phyloP scores from a whole-genome alignment of 169 alveolate genomes.

The Cryptosporidium muris region DNA sequence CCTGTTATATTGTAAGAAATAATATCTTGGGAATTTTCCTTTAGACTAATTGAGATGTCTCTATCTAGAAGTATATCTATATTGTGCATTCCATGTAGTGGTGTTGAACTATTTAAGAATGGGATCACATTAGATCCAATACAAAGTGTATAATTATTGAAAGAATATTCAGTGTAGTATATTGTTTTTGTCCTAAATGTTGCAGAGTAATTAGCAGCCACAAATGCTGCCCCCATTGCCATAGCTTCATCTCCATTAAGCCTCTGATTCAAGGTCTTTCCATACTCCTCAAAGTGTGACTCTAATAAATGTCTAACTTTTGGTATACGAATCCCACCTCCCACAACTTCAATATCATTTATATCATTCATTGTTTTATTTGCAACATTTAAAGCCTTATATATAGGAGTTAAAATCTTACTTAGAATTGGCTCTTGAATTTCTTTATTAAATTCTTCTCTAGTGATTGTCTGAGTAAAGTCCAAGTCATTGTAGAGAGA shows the following conservation, averaged over 20 bases:
- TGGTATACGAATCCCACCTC: constrained; percentile 84
- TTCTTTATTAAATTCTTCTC: constrained; percentile 78
- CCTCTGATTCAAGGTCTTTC: constrained; percentile 75
- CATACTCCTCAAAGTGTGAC: constrained; percentile 62
- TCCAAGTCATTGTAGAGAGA: constrained; percentile 57
- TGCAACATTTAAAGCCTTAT: constrained; percentile 73
- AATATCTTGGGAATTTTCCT: constrained; percentile 23
- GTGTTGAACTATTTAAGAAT: constrained; percentile 16
- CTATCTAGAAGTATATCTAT: constrained; percentile 3
- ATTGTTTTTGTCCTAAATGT: constrained; percentile 53
- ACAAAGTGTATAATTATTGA: constrained; percentile 12
- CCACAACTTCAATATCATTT: constrained; percentile 77
- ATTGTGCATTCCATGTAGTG: constrained; percentile 27
- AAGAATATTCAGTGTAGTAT: constrained; percentile 40
- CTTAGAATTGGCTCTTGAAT: constrained; percentile 58
- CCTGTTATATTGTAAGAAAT: constrained; percentile 46
- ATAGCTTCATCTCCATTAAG: constrained; percentile 85
- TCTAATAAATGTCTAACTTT: constrained; percentile 74
- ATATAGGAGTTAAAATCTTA: constrained; percentile 74
- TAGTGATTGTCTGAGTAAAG: constrained; percentile 40
- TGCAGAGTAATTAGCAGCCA: constrained; percentile 79
- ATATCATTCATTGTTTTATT: constrained; percentile 72
- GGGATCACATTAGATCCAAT: constrained; percentile 12
- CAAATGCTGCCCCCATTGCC: constrained; percentile 82
- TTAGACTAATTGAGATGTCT: constrained; percentile 7